Percentiles rank a stretch among this genome's conserved stretches.
Conservation (phyloP, 148 eudicot species). For the Amaranthus palmeri region DNA sequence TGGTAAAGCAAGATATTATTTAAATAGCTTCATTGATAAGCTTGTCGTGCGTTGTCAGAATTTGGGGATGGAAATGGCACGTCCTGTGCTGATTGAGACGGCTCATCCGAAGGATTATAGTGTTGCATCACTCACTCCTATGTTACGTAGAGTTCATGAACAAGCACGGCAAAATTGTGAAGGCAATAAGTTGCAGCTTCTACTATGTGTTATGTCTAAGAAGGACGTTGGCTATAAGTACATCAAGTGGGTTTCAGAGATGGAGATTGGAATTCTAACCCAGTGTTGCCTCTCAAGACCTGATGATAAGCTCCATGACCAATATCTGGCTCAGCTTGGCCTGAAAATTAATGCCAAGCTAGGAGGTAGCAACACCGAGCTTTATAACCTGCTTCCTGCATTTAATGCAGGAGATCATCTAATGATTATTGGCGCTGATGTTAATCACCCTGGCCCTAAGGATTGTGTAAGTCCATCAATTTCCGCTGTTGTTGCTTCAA, state of each 20-base stretch:
- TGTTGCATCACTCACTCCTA: constrained; percentile 18
- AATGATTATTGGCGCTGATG: constrained; percentile 89
- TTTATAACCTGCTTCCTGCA: constrained; percentile 33
- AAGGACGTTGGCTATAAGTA: constrained; percentile 44
- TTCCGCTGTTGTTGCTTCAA: constrained; percentile 84
- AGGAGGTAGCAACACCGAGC: constrained; percentile 70
- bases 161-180: constrained; percentile 8
- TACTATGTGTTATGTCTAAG: constrained; percentile 53
- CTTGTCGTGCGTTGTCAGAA: constrained; percentile 38
- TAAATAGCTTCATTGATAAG: constrained; percentile 27
- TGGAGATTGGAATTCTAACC: constrained; percentile 71
- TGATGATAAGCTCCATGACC: constrained; percentile 61
- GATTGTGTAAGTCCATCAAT: constrained; percentile 76
- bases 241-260: constrained; percentile 69
- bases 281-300: constrained; percentile 71
- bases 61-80: constrained; percentile 34
- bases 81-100: constrained; percentile 20
- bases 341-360: constrained; percentile 87
- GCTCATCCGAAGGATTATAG: constrained; percentile 30
- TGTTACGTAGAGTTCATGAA: constrained; percentile 27
- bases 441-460: constrained; percentile 81
- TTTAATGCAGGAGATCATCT: constrained; percentile 32
- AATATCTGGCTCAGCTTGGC: constrained; percentile 79
- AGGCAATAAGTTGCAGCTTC: constrained; percentile 37
- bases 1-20: constrained; percentile 11